These are phyloP conservation scores for Aegilops tauschii DNA, from an alignment of 176 grass and related monocot species.

Conservation along the genomic window DNA sequence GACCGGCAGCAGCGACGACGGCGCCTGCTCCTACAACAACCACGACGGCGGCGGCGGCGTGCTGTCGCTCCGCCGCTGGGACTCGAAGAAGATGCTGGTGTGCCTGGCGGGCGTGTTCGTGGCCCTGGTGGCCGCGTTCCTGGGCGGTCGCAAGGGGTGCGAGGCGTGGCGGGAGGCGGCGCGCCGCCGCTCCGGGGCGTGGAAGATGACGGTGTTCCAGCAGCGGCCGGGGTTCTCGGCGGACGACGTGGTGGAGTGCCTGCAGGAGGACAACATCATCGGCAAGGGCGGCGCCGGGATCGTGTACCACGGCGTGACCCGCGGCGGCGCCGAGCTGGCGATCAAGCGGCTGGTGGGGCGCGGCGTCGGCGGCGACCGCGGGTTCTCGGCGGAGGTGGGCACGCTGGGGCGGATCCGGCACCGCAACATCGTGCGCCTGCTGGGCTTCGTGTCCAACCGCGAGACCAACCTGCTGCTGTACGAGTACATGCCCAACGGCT, in stretches of 20 bases:
- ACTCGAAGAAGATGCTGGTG: conserved; percentile 39
- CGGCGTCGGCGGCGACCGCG: conserved; percentile 58
- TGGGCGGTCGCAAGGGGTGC: conserved; percentile 19
- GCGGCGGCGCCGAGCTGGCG: conserved; percentile 51
- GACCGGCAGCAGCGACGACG: conserved; percentile 20
- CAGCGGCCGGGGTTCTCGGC: conserved; percentile 71
- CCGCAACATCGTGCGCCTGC: conserved; percentile 81
- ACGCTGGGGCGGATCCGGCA: conserved; percentile 85
- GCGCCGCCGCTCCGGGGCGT: conserved; percentile 37
- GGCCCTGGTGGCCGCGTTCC: not conserved
- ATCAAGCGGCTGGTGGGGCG: conserved; percentile 70
- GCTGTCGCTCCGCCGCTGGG: not conserved
- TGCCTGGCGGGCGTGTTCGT: conserved; percentile 14
- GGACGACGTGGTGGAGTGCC: conserved; percentile 80
- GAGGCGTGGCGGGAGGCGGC: conserved; percentile 38
- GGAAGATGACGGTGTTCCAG: conserved; percentile 94
- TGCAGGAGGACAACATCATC: conserved; percentile 90
- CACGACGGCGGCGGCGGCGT: not conserved
- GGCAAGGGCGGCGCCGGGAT: conserved; percentile 92
- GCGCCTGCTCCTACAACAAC: not conserved
- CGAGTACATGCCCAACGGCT: conserved; percentile 92
- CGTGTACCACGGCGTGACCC: conserved; percentile 74
- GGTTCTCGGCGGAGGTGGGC: conserved; percentile 80
- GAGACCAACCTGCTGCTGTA: conserved; percentile 88
- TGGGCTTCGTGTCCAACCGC: conserved; percentile 76